These are phyloP conservation scores for Diutina ranongensis DNA, from an alignment of 1,139 yeast species.

Conservation along the genomic window DNA sequence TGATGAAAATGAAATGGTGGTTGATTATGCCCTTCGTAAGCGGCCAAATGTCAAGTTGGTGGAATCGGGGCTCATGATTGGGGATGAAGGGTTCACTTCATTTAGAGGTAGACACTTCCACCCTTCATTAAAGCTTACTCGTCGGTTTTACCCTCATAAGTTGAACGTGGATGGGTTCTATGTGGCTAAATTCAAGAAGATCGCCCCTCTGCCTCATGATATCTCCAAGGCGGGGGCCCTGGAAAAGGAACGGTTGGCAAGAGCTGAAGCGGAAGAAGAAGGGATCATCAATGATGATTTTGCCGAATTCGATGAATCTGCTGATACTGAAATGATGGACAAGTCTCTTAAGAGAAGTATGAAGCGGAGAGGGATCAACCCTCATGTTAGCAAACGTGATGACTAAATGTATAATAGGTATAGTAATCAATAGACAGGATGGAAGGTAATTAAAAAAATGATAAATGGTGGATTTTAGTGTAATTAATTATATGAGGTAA, in stretches of 20 bases:
- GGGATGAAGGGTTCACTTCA: slow-evolving; percentile 90
- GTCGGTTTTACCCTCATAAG: slow-evolving; percentile 96
- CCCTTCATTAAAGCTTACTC: slow-evolving; percentile 63
- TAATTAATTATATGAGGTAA: too few species aligned
- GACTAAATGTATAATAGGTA: too few species aligned
- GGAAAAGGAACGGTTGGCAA: slow-evolving; percentile 73
- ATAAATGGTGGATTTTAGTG: too few species aligned
- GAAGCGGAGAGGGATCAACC: slow-evolving; percentile 76
- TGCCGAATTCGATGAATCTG: slow-evolving; percentile 67
- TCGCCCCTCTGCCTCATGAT: slow-evolving; percentile 76
- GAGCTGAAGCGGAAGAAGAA: slow-evolving; percentile 70
- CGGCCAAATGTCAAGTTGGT: slow-evolving; percentile 94
- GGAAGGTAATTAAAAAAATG: too few species aligned
- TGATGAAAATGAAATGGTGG: slow-evolving; percentile 97
- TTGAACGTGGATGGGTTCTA: slow-evolving; percentile 97
- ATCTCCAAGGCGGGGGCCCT: slow-evolving; percentile 79
- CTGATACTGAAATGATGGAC: slow-evolving; percentile 65
- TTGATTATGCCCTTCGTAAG: slow-evolving; percentile 93
- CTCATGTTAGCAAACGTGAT: slow-evolving; percentile 28
- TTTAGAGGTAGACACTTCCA: slow-evolving; percentile 90
- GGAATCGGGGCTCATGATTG: slow-evolving; percentile 87
- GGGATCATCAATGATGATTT: slow-evolving; percentile 80
- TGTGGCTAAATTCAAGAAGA: slow-evolving; percentile 93
- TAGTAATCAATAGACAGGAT: too few species aligned
- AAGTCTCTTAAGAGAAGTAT: slow-evolving; percentile 61